These are phyloP conservation scores for Lyophyllum decastes DNA, from an alignment of 768 basidiomycete genomes.

Conservation along the genomic window DNA sequence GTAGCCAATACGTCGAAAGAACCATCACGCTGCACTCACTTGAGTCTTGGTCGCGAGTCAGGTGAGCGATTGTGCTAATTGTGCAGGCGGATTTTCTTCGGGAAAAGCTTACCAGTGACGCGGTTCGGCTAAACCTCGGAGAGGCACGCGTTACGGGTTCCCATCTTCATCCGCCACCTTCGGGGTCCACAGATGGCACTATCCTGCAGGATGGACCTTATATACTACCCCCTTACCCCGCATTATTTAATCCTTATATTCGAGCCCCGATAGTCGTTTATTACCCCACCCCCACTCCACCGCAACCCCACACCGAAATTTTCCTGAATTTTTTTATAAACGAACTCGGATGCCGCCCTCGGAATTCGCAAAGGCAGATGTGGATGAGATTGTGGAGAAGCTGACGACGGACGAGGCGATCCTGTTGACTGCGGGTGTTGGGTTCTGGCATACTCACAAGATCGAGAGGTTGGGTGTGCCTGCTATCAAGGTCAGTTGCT, in stretches of 20 bases:
- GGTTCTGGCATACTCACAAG: conserved; percentile 75
- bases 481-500: conserved; percentile 60
- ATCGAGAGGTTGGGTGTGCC: conserved; percentile 71
- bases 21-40: no score
- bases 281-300: background rate
- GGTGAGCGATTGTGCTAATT: no score
- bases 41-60: background rate
- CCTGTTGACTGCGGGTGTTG: conserved; percentile 68
- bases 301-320: background rate
- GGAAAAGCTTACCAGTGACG: background rate
- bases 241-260: background rate
- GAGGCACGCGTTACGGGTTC: background rate
- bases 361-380: conserved; percentile 64
- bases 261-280: background rate
- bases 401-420: conserved; percentile 78
- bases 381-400: conserved; percentile 62
- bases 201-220: no score
- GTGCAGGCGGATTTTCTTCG: background rate
- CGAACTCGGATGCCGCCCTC: conserved; percentile 62
- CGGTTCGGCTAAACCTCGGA: background rate
- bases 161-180: background rate
- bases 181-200: background rate
- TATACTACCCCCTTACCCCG: no score
- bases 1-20: background rate
- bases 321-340: conserved; percentile 1